Evolutionary conservation across 306 rosid genomes (phyloP).

Genomic region (Cicer chorassanicum): DNA sequence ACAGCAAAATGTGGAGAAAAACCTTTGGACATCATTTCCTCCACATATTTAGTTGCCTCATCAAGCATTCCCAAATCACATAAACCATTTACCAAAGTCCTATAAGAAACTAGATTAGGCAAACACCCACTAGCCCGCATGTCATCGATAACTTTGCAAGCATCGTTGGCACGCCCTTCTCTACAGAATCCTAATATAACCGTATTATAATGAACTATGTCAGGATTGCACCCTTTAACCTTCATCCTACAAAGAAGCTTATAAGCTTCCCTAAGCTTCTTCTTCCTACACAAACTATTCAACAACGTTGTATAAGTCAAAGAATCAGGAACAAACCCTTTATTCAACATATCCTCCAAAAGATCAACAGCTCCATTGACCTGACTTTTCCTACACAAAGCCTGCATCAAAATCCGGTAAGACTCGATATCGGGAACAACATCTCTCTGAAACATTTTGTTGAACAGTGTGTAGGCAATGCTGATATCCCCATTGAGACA

Average conservation of each 20-base stretch:
- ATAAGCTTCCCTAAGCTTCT: constrained; percentile 81
- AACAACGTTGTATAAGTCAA: constrained; percentile 81
- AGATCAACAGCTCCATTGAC: constrained; percentile 75
- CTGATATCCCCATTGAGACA: constrained; percentile 73
- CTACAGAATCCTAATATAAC: constrained; percentile 80
- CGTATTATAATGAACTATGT: constrained; percentile 79
- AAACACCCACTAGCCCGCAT: constrained; percentile 77
- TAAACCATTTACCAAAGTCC: constrained; percentile 68
- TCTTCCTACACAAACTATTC: constrained; percentile 94
- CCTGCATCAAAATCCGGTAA: constrained; percentile 85
- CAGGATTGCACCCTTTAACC: constrained; percentile 93
- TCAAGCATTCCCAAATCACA: constrained; percentile 73
- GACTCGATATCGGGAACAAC: constrained; percentile 74
- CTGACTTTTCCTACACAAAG: constrained; percentile 79
- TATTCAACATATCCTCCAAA: constrained; percentile 89
- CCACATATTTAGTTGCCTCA: constrained; percentile 61
- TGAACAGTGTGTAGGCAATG: constrained; percentile 77
- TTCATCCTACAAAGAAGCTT: constrained; percentile 97
- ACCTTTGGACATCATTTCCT: constrained; percentile 67
- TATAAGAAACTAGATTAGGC: constrained; percentile 78
- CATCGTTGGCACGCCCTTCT: constrained; percentile 75
- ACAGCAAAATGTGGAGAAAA: constrained; percentile 75
- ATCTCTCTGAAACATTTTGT: constrained; percentile 79
- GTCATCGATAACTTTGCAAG: constrained; percentile 78
- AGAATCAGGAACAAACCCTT: constrained; percentile 83